Evolutionary conservation across 2,329 filamentous ascomycete species (phyloP).

Genomic region (Epichloe uncinata): DNA sequence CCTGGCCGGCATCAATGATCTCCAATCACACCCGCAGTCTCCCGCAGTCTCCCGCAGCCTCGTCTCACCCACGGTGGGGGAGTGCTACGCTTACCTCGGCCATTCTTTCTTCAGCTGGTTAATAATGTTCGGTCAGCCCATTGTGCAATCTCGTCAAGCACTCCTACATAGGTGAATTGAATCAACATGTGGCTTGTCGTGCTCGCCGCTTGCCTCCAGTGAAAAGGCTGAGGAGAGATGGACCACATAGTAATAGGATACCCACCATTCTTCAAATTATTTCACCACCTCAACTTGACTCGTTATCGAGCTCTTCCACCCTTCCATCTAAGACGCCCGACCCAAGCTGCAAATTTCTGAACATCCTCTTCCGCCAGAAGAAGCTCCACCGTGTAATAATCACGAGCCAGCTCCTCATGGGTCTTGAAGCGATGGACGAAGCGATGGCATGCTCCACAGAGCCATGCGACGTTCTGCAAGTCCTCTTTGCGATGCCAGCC

Average conservation of each 20-base stretch:
- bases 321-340: constrained; percentile 63
- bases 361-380: constrained; percentile 61
- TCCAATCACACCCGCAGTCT: not conserved
- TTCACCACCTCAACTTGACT: not conserved
- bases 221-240: too few species aligned
- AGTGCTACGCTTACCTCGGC: too few species aligned
- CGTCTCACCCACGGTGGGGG: not conserved
- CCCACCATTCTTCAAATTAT: too few species aligned
- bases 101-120: not conserved
- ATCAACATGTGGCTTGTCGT: too few species aligned
- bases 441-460: constrained; percentile 72
- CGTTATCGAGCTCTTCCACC: constrained; percentile 10
- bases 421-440: constrained; percentile 65
- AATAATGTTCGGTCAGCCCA: too few species aligned
- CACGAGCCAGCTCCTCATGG: constrained; percentile 65
- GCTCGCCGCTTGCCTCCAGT: too few species aligned
- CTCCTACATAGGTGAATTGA: too few species aligned
- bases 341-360: constrained; percentile 57
- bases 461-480: constrained; percentile 71
- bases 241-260: not conserved
- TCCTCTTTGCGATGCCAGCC: constrained; percentile 68
- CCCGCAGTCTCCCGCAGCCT: not conserved
- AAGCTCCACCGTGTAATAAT: constrained; percentile 60
- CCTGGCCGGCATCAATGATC: not conserved
- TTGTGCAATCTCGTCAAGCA: too few species aligned